Percentiles rank a stretch among this genome's conserved stretches.
These are phyloP conservation scores for Xerocomellus intermedius DNA, from an alignment of 768 basidiomycete species.

Conservation along the genomic window DNA sequence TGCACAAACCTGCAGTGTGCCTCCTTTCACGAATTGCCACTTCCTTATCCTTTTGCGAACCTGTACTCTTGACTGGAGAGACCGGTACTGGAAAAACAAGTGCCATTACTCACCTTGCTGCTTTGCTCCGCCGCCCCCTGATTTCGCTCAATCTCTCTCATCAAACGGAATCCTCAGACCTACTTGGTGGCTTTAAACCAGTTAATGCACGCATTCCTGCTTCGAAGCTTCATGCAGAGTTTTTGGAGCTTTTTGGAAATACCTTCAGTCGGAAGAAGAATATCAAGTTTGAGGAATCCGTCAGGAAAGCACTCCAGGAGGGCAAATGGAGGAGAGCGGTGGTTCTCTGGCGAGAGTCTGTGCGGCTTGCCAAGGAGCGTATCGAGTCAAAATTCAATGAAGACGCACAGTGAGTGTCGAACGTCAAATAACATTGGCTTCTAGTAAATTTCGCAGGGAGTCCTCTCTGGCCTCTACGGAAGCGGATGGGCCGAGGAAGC, in stretches of 20 bases:
- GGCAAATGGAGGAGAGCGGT: conserved; percentile 84
- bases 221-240: conserved; percentile 63
- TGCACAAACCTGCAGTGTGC: conserved; percentile 81
- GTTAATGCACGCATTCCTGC: conserved; percentile 83
- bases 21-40: conserved; percentile 80
- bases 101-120: conserved; percentile 81
- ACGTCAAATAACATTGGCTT: background rate
- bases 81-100: conserved; percentile 99
- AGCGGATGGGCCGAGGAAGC: conserved; percentile 58
- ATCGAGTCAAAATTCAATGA: conserved; percentile 41
- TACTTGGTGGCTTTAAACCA: conserved; percentile 96
- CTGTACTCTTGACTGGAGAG: conserved; percentile 91
- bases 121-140: conserved; percentile 70
- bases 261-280: conserved; percentile 93
- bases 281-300: conserved; percentile 76
- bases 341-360: conserved; percentile 80
- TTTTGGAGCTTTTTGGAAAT: conserved; percentile 75
- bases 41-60: conserved; percentile 71
- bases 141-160: conserved; percentile 92
- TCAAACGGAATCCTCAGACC: conserved; percentile 93
- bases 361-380: conserved; percentile 64
- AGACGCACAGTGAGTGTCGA: conserved; percentile 24
- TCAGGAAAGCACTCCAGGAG: conserved; percentile 77
- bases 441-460: conserved; percentile 10
- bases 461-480: conserved; percentile 33